phyloP scores from a whole-genome alignment of 1,284 basidiomycete species.

The Trichosporon asahii region DNA sequence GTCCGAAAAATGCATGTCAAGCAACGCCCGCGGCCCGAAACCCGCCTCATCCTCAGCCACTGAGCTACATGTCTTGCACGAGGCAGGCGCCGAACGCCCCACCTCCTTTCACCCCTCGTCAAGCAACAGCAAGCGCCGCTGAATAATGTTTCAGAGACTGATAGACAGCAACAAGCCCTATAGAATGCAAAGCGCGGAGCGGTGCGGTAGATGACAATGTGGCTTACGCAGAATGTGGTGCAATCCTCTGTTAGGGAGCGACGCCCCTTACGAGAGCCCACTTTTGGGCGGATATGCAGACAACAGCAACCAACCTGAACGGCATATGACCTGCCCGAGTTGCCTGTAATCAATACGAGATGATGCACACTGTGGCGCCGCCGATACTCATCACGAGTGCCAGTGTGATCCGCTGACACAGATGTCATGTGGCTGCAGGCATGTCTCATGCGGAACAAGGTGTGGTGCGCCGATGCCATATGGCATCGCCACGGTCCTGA shows the following conservation, averaged over 20 bases:
- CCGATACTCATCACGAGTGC: neutral
- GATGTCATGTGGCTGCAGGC: neutral
- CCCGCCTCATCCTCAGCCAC: neutral
- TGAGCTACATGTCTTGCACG: neutral
- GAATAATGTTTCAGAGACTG: neutral
- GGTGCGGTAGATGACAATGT: neutral
- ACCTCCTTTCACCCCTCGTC: too few species aligned
- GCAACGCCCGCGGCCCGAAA: neutral
- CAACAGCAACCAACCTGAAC: neutral
- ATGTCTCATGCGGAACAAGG: neutral
- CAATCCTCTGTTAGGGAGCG: neutral
- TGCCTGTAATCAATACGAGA: neutral
- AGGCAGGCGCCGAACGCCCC: neutral
- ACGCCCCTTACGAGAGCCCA: neutral
- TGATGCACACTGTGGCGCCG: neutral
- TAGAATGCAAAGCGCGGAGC: neutral
- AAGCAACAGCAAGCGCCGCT: neutral
- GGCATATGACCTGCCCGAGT: neutral
- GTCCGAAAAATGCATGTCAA: neutral
- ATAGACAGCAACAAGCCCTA: neutral
- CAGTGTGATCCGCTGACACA: neutral
- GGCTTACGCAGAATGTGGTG: conserved; percentile 1
- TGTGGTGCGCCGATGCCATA: neutral
- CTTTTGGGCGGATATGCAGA: neutral
- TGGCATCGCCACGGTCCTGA: neutral